Percentiles rank a stretch among this genome's conserved stretches.
phyloP scores from a whole-genome alignment of 257 asterid genomes.

The Asclepias syriaca region DNA sequence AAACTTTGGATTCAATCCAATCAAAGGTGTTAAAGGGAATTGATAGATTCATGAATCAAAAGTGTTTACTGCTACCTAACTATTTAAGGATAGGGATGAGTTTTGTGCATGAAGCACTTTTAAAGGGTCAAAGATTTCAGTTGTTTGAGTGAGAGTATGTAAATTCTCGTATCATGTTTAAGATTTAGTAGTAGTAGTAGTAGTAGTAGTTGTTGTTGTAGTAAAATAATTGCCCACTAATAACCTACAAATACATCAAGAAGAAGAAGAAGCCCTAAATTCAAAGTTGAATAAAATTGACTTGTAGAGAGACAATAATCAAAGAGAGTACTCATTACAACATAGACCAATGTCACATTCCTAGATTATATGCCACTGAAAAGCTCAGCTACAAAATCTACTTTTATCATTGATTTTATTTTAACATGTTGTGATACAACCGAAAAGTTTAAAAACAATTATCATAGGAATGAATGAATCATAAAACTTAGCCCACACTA shows the following conservation, averaged over 20 bases:
- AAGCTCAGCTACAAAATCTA: slow-evolving; percentile 64
- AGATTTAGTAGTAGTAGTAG: too few relatives aligned
- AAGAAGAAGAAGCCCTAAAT: slow-evolving; percentile 14
- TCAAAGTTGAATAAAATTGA: slow-evolving; percentile 48
- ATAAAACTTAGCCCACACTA: slow-evolving; percentile 20
- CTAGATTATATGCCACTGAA: slow-evolving; percentile 48
- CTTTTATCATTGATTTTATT: slow-evolving; percentile 29
- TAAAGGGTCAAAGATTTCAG: slow-evolving; percentile 4
- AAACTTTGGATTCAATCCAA: too few relatives aligned
- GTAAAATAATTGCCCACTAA: not conserved
- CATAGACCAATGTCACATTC: slow-evolving; percentile 39
- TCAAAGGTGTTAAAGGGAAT: too few relatives aligned
- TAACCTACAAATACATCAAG: not conserved
- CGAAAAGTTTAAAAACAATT: not conserved
- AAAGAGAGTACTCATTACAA: slow-evolving; percentile 43
- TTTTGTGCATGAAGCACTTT: not conserved
- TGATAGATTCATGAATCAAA: too few relatives aligned
- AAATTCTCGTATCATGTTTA: not conserved
- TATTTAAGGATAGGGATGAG: not conserved
- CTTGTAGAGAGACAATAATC: slow-evolving; percentile 30
- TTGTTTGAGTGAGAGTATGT: not conserved
- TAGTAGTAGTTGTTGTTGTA: too few relatives aligned
- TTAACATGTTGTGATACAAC: slow-evolving; percentile 14
- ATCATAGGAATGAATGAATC: slow-evolving; percentile 15
- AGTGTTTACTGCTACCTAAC: too few relatives aligned